Base-by-base conservation (phyloP, 2,329 filamentous ascomycete species). In the Verticillium albo-atrum region DNA sequence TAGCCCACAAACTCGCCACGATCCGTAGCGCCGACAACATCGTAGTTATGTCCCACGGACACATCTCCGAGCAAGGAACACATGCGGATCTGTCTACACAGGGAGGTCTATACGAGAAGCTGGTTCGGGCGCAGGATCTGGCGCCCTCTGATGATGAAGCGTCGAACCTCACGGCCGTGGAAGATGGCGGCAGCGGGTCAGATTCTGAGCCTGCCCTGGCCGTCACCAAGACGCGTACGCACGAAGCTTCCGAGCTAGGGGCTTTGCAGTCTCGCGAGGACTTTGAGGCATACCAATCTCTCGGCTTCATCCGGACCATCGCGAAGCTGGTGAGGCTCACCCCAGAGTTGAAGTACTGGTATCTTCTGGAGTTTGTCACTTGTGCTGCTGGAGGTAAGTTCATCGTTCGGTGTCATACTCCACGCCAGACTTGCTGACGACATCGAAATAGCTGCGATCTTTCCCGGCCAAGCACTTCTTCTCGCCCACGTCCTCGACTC, bases 11-110 rank as follows among this genome's bases (percentile, higher is more conserved):
- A 3, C 71, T 84, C 3, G 78, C 77, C 0, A 83, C 81, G 1
- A 79, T 83, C 60, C 77, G 76, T 62, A 74, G 81, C 58, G 84
- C 85, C 0, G 82, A 88, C 63, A 78, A 82, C 57, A 87, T 88
- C 51, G 71, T 87, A 9, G 84, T 88, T 5, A 71, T 87, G 55
- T 73, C 80, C 10, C 72, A 80, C 60, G 85, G 85, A 1, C 68
- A 74, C 52, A 77, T 84, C 7, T 71, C 83, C 6, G 84, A 88
- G 68, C 73, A 82, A 65, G 85, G 85, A 0, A 83, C 78, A 1
- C 85, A 88, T 59, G 77, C 83, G 14, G 75, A 81, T 32, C 73
- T 88, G 1, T 68, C 87, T 7, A 25, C 1, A 3, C 25, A 28
- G n/a, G 54, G 54, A 3, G 54, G 54, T 4, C 5, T 47, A 3